Evolutionary conservation across 192 early-diverging fungal species (phyloP).

Genomic region (Coemansia javaensis): DNA sequence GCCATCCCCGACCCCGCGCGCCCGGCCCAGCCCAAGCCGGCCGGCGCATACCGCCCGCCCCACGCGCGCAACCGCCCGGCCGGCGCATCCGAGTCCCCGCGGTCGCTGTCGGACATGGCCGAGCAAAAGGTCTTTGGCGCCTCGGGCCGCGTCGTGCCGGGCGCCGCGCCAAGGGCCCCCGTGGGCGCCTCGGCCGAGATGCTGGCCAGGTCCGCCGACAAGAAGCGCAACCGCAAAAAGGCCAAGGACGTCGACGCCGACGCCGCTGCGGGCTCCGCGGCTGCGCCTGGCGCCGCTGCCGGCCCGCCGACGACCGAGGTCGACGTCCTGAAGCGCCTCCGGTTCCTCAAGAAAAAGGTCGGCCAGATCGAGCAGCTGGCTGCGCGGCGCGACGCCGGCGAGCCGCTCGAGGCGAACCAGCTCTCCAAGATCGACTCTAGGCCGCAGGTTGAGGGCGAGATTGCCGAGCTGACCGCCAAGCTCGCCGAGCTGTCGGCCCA

Average conservation of each 20-base stretch:
- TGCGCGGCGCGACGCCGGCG: conserved; percentile 69
- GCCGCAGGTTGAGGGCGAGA: conserved; percentile 28
- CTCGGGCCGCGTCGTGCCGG: conserved; percentile 13
- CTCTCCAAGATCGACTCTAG: conserved; percentile 28
- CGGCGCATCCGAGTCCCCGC: conserved; percentile 20
- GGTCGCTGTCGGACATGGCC: conserved; percentile 39
- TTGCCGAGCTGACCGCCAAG: conserved; percentile 16
- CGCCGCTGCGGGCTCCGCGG: conserved; percentile 11
- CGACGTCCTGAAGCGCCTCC: conserved; percentile 83
- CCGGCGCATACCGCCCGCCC: conserved; percentile 69
- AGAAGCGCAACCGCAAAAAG: conserved; percentile 78
- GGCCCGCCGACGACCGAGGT: conserved; percentile 16
- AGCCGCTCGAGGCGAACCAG: conserved; percentile 66
- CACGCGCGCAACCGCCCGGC: conserved; percentile 54
- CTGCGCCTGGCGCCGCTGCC: conserved; percentile 1
- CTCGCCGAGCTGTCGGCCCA: conserved; percentile 5
- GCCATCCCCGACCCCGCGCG: conserved; percentile 41
- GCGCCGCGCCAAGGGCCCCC: conserved; percentile 29
- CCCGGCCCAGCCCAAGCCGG: conserved; percentile 27
- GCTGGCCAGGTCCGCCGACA: conserved; percentile 30
- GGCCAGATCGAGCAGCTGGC: conserved; percentile 85
- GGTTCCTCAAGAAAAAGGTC: conserved; percentile 86
- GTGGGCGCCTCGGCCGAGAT: conserved; percentile 24
- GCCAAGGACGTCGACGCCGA: conserved; percentile 50
- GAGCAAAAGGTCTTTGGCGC: conserved; percentile 25